Percentiles rank a stretch among this genome's conserved stretches.
Evolutionary conservation across 2,329 filamentous ascomycete genomes (phyloP).

Genomic region (Ophiostoma australiae): DNA sequence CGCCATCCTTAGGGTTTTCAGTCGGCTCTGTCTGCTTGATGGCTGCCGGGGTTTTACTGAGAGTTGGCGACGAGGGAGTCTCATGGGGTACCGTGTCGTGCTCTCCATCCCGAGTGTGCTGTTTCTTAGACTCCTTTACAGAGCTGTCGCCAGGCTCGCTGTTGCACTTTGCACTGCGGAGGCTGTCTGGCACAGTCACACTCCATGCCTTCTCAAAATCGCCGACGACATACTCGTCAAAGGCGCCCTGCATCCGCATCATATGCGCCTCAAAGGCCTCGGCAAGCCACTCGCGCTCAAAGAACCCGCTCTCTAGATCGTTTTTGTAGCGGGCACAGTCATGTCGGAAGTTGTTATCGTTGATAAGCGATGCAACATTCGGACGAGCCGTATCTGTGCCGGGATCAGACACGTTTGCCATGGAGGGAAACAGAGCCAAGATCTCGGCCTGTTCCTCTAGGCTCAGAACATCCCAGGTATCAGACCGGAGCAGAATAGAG

Average conservation of each 20-base stretch:
- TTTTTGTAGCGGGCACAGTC: conserved; percentile 42
- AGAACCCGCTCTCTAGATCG: conserved; percentile 44
- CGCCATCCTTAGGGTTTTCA: neutral
- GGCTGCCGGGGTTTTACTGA: neutral
- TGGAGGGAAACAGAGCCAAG: conserved; percentile 34
- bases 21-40: neutral
- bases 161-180: neutral
- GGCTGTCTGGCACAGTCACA: conserved; percentile 36
- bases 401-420: conserved; percentile 30
- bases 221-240: conserved; percentile 43
- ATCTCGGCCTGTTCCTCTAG: conserved; percentile 35
- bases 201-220: conserved; percentile 48
- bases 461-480: conserved; percentile 38
- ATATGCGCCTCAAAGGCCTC: conserved; percentile 50
- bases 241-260: conserved; percentile 45
- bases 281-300: conserved; percentile 50
- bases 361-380: conserved; percentile 36
- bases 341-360: conserved; percentile 42
- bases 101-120: neutral
- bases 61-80: neutral
- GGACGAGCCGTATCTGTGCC: conserved; percentile 36
- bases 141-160: neutral
- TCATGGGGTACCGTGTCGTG: neutral
- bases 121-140: neutral
- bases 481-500: conserved; percentile 36